Percentiles rank a stretch among this genome's conserved stretches.
Conservation (phyloP, 2,329 filamentous ascomycete species). For the Thermoascus crustaceus region DNA sequence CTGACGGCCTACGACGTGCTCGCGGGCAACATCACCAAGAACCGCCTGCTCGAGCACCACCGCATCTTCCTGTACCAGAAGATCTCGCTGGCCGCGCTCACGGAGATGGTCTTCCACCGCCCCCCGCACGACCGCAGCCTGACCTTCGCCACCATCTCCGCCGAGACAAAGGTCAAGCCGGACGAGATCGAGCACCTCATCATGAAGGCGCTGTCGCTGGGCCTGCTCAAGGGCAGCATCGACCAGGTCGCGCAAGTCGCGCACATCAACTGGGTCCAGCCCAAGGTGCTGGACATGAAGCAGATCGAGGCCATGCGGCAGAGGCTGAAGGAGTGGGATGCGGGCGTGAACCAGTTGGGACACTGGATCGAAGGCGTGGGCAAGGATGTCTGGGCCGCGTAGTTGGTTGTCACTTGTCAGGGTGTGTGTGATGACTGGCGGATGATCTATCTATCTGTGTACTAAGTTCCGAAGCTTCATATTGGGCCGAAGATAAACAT, state of each 20-base stretch:
- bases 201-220: slow-evolving; percentile 97
- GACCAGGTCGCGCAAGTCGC: slow-evolving; percentile 94
- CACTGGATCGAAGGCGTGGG: slow-evolving; percentile 95
- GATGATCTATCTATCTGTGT: no score
- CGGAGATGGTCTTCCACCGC: slow-evolving; percentile 90
- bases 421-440: no score
- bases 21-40: slow-evolving; percentile 69
- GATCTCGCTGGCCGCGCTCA: slow-evolving; percentile 92
- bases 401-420: no score
- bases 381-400: slow-evolving; percentile 92
- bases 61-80: slow-evolving; percentile 86
- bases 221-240: slow-evolving; percentile 81
- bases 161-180: slow-evolving; percentile 83
- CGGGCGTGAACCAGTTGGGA: slow-evolving; percentile 87
- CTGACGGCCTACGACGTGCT: slow-evolving; percentile 78
- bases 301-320: slow-evolving; percentile 91
- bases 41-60: slow-evolving; percentile 71
- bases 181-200: slow-evolving; percentile 96
- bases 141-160: slow-evolving; percentile 78
- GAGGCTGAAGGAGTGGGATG: slow-evolving; percentile 87
- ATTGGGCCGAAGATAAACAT: no score
- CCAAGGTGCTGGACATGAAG: slow-evolving; percentile 90
- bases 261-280: slow-evolving; percentile 97
- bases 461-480: no score
- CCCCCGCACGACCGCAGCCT: slow-evolving; percentile 93